Evolutionary conservation across 2,329 filamentous ascomycete genomes (phyloP), one percentile per base, ranked within the genome.

Genomic region (Cladosporium sp.): DNA sequence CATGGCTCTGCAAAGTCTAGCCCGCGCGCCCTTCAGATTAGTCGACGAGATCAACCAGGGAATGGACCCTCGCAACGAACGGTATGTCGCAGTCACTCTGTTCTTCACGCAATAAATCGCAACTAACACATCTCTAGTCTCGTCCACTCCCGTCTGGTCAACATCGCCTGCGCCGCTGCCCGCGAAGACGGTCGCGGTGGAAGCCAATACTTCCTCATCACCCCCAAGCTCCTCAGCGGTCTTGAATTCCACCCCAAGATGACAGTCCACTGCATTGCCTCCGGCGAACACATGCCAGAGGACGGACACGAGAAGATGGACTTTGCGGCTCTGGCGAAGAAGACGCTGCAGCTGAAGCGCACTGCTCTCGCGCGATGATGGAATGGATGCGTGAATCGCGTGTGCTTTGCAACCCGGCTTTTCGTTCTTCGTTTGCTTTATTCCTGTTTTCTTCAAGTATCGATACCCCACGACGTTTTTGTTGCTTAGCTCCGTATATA

Each of bases 11-110:
- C 95, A 99, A 78, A 92, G 92, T 59, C 89, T 99, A 74, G 94
- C 95, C 18, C 91, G 93, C 74, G 93, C 93, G 3, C 95, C 95
- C 1, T 99, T 99, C 86, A 92, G 95, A 62, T 94, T 99, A 59
- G 95, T 99, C 67, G 95, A 99, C 79, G 95, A 99, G 81, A 99
- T 99, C 84, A 99, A 99, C 76, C 95, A 99, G 80, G 95, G 95
- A 71, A 99, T 99, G 95, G 95, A 99, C 78, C 95, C 94, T 52
- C 90, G 95, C 74, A 99, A 99, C 79, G 95, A 99, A 80, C 91
- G 95, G 72, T 72, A 65, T n/a, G 68, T 68, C 30, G 21, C 21
- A 11, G 6, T 32, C 18, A 36, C 7, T 24, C 18, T 30, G 1
- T 10, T 10, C n/a, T 18, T 1, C 18, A 34, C 28, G 2, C 24